Conservation (phyloP, 2,329 filamentous ascomycete species). For the Amesomyces nigricolor region DNA sequence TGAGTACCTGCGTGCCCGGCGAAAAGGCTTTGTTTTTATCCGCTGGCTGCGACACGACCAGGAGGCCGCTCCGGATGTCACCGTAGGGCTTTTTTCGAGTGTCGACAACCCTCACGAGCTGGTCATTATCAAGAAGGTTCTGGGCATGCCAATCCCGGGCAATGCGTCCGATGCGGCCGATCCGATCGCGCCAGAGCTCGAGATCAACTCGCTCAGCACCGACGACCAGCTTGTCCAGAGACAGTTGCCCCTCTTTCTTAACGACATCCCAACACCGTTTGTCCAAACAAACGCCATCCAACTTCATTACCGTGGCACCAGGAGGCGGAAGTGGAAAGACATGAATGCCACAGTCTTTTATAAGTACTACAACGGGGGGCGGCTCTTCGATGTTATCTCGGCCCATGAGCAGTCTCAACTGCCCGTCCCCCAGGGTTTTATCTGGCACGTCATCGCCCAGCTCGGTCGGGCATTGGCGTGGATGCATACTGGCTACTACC, state of each 20-base stretch:
- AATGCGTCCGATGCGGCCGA: background rate
- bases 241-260: background rate
- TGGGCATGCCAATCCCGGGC: background rate
- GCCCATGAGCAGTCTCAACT: background rate
- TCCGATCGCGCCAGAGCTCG: conserved; percentile 8
- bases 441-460: conserved; percentile 21
- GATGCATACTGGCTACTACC: conserved; percentile 11
- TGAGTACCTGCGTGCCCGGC: background rate
- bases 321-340: background rate
- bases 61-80: background rate
- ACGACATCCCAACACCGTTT: background rate
- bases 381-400: background rate
- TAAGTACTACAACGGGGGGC: conserved; percentile 20
- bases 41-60: background rate
- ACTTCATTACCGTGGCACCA: background rate
- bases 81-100: conserved; percentile 10
- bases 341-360: conserved; percentile 11
- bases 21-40: conserved; percentile 7
- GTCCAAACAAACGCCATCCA: conserved; percentile 9
- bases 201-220: conserved; percentile 1
- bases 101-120: conserved; percentile 13
- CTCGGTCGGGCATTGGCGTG: conserved; percentile 7
- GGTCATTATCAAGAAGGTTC: conserved; percentile 15
- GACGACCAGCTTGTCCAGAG: background rate
- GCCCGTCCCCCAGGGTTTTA: conserved; percentile 14